Evolutionary conservation across 2,329 filamentous ascomycete genomes (phyloP).

Genomic region (Allantophomopsis cytisporea): DNA sequence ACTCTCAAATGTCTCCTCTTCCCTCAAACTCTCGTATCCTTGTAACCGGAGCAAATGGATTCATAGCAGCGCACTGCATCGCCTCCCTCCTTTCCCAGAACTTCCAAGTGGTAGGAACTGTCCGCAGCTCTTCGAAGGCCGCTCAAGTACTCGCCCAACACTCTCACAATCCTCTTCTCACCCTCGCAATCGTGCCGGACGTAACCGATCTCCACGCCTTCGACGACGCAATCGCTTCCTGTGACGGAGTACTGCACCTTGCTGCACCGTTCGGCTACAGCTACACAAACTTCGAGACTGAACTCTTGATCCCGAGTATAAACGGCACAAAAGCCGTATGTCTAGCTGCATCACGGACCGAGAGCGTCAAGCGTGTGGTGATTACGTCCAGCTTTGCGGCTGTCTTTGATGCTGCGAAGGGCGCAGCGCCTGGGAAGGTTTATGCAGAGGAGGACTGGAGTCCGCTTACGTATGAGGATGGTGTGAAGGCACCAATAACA

Average conservation of each 20-base stretch:
- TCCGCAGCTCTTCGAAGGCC: conserved; percentile 29
- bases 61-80: conserved; percentile 16
- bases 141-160: conserved; percentile 18
- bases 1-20: no score
- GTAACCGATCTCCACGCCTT: conserved; percentile 58
- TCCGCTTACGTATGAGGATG: conserved; percentile 4
- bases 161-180: conserved; percentile 11
- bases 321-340: conserved; percentile 7
- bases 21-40: conserved; percentile 7
- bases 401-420: not conserved
- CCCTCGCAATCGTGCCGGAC: conserved; percentile 50
- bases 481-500: conserved; percentile 7
- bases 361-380: conserved; percentile 9
- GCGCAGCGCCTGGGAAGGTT: conserved; percentile 1
- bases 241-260: conserved; percentile 55
- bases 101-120: conserved; percentile 24
- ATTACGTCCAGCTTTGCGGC: conserved; percentile 7
- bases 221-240: conserved; percentile 24
- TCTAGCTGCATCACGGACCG: conserved; percentile 6
- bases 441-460: conserved; percentile 6
- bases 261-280: conserved; percentile 34
- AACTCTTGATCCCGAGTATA: conserved; percentile 9
- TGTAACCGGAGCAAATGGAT: conserved; percentile 18
- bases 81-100: conserved; percentile 11
- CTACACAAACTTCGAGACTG: conserved; percentile 16